These are phyloP conservation scores for Houttuynia cordata DNA, from an alignment of 164 flowering plant species.

Conservation along the genomic window DNA sequence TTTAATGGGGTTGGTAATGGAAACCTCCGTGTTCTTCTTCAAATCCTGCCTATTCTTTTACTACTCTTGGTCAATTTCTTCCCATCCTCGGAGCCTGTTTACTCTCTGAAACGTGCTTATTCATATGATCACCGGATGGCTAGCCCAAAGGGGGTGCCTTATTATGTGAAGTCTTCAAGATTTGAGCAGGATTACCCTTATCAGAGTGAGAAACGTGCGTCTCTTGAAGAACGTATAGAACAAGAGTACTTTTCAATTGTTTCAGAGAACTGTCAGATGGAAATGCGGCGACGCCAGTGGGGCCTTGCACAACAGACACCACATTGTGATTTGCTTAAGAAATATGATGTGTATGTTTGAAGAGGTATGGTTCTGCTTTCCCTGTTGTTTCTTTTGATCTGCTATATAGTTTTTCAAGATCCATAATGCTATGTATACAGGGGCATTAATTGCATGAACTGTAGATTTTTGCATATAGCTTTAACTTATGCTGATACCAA, in stretches of 20 bases:
- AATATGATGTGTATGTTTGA: constrained; percentile 32
- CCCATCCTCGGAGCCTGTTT: constrained; percentile 64
- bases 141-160: constrained; percentile 56
- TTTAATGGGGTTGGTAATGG: constrained; percentile 32
- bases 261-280: constrained; percentile 55
- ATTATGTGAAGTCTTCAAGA: constrained; percentile 44
- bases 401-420: too few relatives aligned
- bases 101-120: constrained; percentile 35
- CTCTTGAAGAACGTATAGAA: constrained; percentile 45
- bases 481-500: too few relatives aligned
- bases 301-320: constrained; percentile 56
- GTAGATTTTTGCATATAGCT: too few relatives aligned
- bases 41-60: constrained; percentile 61
- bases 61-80: constrained; percentile 49
- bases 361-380: constrained; percentile 15
- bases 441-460: too few relatives aligned
- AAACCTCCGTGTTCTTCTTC: constrained; percentile 39
- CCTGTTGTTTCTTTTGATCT: neutral
- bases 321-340: constrained; percentile 57
- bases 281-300: constrained; percentile 69
- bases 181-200: constrained; percentile 68
- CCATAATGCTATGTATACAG: too few relatives aligned
- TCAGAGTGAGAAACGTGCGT: constrained; percentile 26
- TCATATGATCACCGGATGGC: constrained; percentile 31
- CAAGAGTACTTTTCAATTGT: constrained; percentile 42